These are phyloP conservation scores for Asterionellopsis glacialis DNA, from an alignment of 108 stramenopile species.

Conservation along the genomic window DNA sequence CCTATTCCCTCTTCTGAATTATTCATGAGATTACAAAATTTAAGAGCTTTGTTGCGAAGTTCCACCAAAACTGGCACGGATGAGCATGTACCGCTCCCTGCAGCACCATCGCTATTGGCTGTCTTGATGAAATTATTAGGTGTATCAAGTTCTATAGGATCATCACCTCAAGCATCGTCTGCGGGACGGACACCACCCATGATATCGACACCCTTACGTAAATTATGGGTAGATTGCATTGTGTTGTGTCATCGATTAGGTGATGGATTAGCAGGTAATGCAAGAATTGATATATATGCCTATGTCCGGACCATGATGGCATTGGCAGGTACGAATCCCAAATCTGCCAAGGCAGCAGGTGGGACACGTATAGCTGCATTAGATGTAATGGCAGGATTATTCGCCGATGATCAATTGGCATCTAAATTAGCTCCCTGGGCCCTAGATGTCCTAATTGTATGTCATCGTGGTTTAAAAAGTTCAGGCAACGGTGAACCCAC, in stretches of 20 bases:
- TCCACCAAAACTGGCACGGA: conserved; percentile 8
- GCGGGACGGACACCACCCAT: conserved; percentile 49
- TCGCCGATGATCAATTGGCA: conserved; percentile 38
- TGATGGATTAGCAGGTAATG: conserved; percentile 54
- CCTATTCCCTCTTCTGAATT: conserved; percentile 70
- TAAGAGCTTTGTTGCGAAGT: conserved; percentile 57
- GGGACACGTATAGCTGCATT: conserved; percentile 74
- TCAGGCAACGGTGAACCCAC: conserved; percentile 67
- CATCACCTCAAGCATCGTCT: background rate
- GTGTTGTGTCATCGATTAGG: conserved; percentile 67
- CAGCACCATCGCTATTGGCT: conserved; percentile 76
- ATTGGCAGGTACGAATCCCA: conserved; percentile 64
- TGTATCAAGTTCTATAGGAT: conserved; percentile 43
- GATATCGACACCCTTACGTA: conserved; percentile 62
- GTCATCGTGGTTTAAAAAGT: conserved; percentile 58
- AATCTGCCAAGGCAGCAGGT: conserved; percentile 62
- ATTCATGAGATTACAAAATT: conserved; percentile 49
- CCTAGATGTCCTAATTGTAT: conserved; percentile 58
- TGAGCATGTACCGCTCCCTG: conserved; percentile 46
- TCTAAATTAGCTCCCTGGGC: conserved; percentile 60
- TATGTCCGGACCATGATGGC: conserved; percentile 72
- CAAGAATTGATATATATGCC: conserved; percentile 52
- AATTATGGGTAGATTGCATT: conserved; percentile 76
- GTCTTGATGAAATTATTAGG: conserved; percentile 80
- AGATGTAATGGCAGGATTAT: conserved; percentile 51